A percentile compares a stretch with the other conserved stretches of the same genome.
Conservation (phyloP, 345 rosid species). For the Populus tremula region DNA sequence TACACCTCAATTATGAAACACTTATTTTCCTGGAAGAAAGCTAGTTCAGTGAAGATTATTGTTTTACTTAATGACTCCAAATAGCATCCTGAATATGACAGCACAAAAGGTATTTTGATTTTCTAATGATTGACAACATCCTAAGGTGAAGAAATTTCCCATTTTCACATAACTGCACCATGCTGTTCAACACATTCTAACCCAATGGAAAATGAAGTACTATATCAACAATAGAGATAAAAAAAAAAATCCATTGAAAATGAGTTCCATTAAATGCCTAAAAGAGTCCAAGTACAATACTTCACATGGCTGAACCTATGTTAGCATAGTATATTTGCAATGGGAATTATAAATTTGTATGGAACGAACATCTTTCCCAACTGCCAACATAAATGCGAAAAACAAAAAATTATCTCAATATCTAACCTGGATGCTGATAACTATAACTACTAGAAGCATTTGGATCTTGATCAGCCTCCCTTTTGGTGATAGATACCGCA, state of each 20-base stretch:
- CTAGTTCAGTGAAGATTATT: background rate
- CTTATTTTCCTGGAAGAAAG: background rate
- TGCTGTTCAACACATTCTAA: background rate
- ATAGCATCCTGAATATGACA: background rate
- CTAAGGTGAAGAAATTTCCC: background rate
- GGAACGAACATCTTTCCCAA: background rate
- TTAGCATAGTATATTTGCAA: background rate
- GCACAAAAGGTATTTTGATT: background rate
- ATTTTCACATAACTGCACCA: background rate
- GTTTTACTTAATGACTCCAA: too few relatives aligned
- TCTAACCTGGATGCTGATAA: conserved; percentile 54
- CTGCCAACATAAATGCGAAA: too few relatives aligned
- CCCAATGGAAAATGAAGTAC: background rate
- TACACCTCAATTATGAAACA: background rate
- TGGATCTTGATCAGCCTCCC: conserved; percentile 23
- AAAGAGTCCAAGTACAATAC: background rate
- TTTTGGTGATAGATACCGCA: conserved; percentile 23
- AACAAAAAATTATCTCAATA: conserved; percentile 1
- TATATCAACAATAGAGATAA: background rate
- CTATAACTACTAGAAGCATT: conserved; percentile 29
- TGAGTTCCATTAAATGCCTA: background rate
- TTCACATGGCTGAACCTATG: background rate
- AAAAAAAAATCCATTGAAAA: background rate
- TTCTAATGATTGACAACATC: background rate
- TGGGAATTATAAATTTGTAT: background rate